These are phyloP conservation scores for Dryas octopetala DNA, from an alignment of 306 rosid genomes.

Conservation along the genomic window DNA sequence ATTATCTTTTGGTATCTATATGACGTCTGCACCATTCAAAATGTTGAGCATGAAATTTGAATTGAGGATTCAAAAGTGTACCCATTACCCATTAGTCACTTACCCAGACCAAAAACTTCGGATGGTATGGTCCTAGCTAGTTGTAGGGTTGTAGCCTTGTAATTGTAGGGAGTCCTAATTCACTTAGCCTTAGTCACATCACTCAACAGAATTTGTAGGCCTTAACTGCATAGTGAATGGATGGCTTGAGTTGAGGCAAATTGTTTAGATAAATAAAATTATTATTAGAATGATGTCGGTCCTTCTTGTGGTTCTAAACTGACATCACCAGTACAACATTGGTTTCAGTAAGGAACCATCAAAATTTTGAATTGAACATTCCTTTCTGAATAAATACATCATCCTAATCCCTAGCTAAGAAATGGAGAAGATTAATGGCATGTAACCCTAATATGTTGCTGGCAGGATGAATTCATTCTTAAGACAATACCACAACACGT, in stretches of 20 bases:
- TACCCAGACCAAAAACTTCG: too few relatives aligned
- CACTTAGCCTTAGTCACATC: slow-evolving; percentile 7
- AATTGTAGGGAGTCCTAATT: background rate
- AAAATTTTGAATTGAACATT: background rate
- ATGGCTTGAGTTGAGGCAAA: too few relatives aligned
- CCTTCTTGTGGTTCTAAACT: slow-evolving; percentile 13
- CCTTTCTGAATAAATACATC: background rate
- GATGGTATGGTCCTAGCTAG: background rate
- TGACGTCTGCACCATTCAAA: background rate
- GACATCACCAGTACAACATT: slow-evolving; percentile 14
- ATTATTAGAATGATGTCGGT: slow-evolving; percentile 8
- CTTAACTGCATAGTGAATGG: background rate
- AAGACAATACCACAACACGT: too few relatives aligned
- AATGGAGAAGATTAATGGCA: background rate
- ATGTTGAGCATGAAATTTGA: slow-evolving; percentile 9
- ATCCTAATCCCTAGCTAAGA: background rate
- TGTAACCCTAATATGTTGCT: background rate
- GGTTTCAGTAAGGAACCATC: slow-evolving; percentile 20
- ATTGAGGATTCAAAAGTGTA: slow-evolving; percentile 4
- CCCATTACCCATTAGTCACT: background rate
- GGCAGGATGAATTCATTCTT: too few relatives aligned
- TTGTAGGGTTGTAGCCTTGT: background rate
- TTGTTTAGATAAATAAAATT: slow-evolving; percentile 4
- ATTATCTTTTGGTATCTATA: background rate
- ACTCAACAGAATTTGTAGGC: slow-evolving; percentile 10